Base-by-base conservation (phyloP, 2,329 filamentous ascomycete genomes). In the Alternaria brassicicola region DNA sequence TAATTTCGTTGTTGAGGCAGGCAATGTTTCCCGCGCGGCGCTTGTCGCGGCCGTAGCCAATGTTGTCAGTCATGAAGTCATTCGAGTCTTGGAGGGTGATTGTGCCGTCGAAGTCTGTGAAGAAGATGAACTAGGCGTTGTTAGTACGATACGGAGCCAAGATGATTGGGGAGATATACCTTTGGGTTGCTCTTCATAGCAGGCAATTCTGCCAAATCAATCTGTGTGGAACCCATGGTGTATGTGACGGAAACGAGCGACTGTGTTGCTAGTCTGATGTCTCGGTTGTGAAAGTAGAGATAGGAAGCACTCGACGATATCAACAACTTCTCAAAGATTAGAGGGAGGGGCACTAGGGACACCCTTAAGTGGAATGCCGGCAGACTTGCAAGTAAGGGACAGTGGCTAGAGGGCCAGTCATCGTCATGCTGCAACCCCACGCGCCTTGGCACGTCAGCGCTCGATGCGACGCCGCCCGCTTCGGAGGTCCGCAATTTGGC, bases 31-130 rank as follows among this genome's bases (percentile, higher is more conserved):
- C 86, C 74, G 88, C 79, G 55, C 85, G 84, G 63, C 95, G 92
- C 67, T 87, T 85, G 62, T 85, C 87, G 26, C 78, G 73, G 49
- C 95, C 95, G 75, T 89, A 97, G 62, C 95, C 95, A 61, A 97
- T 85, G 79, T 91, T 95, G 82, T 98, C 95, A 57, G 93, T 97
- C 81, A 89, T 82, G 71, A 80, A 88, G 75, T 89, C 87, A 82
- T 89, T 89, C 80, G 84, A 88, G 78, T 89, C 87, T 72, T 86
- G 82, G 56, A 88, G 84, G 47, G 94, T 97, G 76, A 97, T 94
- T 52, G 93, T 98, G 72, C 95, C 95, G 79, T 99, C 95, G 76
- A 98, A 98, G 81, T 99, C 95, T 68, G 93, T 97, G 83, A 98
- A 98, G 86, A 99, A 97, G 83, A 99, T 93, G 82, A 92, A 91